Conservation (phyloP, 805 yeast genomes). For the Kazachstania viticola region DNA sequence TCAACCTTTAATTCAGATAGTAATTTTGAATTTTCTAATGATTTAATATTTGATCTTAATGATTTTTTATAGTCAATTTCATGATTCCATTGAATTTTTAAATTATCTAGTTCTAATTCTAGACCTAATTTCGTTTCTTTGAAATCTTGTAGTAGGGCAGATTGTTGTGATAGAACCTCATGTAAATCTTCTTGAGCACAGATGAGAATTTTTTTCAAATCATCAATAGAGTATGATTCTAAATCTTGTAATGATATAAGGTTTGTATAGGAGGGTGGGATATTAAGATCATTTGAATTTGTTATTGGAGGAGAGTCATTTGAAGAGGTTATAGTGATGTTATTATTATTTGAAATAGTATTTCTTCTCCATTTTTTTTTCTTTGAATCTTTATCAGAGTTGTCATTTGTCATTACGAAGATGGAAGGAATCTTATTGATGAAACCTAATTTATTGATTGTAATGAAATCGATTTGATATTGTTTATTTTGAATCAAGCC, state of each 20-base stretch:
- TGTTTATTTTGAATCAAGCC: conserved; percentile 16
- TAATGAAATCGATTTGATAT: conserved; percentile 25
- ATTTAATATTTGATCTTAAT: conserved; percentile 24
- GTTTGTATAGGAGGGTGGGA: conserved; percentile 17
- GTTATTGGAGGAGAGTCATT: neutral
- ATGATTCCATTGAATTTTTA: conserved; percentile 24
- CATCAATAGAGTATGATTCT: conserved; percentile 22
- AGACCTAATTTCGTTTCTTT: conserved; percentile 20
- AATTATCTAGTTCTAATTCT: conserved; percentile 19
- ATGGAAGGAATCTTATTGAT: conserved; percentile 24
- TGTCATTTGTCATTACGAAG: conserved; percentile 19
- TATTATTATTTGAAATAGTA: conserved; percentile 5
- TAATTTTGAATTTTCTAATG: conserved; percentile 24
- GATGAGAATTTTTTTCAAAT: conserved; percentile 22
- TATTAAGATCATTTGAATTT: neutral
- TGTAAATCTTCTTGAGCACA: conserved; percentile 27
- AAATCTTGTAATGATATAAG: conserved; percentile 20
- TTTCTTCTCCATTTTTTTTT: conserved; percentile 19
- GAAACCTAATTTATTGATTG: conserved; percentile 25
- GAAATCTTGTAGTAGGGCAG: conserved; percentile 19
- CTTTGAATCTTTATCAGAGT: conserved; percentile 3
- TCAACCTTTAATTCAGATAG: conserved; percentile 22
- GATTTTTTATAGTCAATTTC: conserved; percentile 24
- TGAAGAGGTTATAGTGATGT: neutral
- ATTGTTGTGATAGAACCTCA: conserved; percentile 21